Evolutionary conservation across 192 early-diverging fungal species (phyloP).

Genomic region (Spinellus fusiger): DNA sequence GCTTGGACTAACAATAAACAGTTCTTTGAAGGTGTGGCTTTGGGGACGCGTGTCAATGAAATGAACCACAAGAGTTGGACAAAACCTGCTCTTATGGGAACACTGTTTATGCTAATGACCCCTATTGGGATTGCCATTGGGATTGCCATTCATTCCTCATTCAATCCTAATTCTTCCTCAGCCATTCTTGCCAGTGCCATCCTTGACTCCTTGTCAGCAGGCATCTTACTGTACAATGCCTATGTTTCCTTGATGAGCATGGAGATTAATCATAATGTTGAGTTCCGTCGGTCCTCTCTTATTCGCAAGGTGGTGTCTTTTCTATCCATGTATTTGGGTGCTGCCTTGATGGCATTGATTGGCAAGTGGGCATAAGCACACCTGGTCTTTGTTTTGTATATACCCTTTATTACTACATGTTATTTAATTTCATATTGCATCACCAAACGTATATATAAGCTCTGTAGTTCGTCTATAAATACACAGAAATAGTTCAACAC

Average conservation of each 20-base stretch:
- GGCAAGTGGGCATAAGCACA: constrained; percentile 28
- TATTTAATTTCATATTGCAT: too few species aligned
- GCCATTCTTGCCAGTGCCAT: constrained; percentile 63
- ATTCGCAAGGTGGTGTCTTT: constrained; percentile 13
- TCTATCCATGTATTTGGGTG: constrained; percentile 25
- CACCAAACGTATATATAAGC: too few species aligned
- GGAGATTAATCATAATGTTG: constrained; percentile 27
- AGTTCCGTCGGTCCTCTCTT: constrained; percentile 1
- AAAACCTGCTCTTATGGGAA: constrained; percentile 39
- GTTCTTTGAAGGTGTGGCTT: constrained; percentile 47
- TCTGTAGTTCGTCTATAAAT: too few species aligned
- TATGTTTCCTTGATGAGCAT: constrained; percentile 65
- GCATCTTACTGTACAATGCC: constrained; percentile 76
- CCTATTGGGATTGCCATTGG: constrained; percentile 78
- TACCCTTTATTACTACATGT: too few species aligned
- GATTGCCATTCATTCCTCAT: constrained; percentile 62
- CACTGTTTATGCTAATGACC: constrained; percentile 64
- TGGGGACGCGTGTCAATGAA: constrained; percentile 39
- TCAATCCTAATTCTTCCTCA: constrained; percentile 52
- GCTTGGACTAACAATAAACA: constrained; percentile 29
- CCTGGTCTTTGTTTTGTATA: too few species aligned
- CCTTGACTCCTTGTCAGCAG: constrained; percentile 73
- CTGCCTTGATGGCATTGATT: constrained; percentile 28
- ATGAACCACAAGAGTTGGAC: constrained; percentile 14
- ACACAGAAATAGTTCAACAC: too few species aligned